Evolutionary conservation across 305 asterid genomes (phyloP).

Genomic region (Stenogyne calaminthoides): DNA sequence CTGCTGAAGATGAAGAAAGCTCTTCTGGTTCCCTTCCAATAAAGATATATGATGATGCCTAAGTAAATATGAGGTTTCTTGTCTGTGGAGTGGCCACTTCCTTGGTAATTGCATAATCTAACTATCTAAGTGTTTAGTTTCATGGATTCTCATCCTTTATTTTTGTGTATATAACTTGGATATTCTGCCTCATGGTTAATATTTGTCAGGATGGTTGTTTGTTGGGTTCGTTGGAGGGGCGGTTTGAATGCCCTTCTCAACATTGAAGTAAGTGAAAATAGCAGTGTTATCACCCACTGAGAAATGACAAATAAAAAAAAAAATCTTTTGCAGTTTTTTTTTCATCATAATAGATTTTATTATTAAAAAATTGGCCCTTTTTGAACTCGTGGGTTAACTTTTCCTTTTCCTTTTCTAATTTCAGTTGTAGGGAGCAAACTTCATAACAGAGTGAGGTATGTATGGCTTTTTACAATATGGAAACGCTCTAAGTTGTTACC

Average conservation of each 20-base stretch:
- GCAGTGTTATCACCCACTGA: neutral
- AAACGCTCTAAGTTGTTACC: conserved; percentile 15
- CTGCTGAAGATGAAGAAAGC: conserved; percentile 83
- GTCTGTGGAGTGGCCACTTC: conserved; percentile 73
- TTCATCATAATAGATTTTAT: neutral
- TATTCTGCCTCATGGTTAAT: conserved; percentile 23
- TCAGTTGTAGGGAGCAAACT: conserved; percentile 95
- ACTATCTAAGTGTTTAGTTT: conserved; percentile 7
- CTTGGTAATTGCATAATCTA: conserved; percentile 57
- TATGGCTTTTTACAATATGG: conserved; percentile 21
- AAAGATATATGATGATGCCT: conserved; percentile 92
- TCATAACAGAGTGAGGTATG: conserved; percentile 94
- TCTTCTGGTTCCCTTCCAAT: conserved; percentile 70
- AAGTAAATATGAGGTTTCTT: conserved; percentile 75
- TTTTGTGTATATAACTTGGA: conserved; percentile 2
- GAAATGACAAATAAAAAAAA: conserved; percentile 4
- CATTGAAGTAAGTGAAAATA: conserved; percentile 75
- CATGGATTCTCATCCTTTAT: neutral
- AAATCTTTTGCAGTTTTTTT: conserved; percentile 4
- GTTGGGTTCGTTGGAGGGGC: conserved; percentile 73
- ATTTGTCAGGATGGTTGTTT: conserved; percentile 63
- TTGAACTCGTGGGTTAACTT: conserved; percentile 5
- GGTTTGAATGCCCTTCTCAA: conserved; percentile 85
- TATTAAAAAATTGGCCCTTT: neutral
- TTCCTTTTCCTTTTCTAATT: conserved; percentile 29